Percentiles rank a stretch among this genome's conserved stretches.
Evolutionary conservation across 2,329 filamentous ascomycete genomes (phyloP).

Genomic region (Erysiphe pulchra): DNA sequence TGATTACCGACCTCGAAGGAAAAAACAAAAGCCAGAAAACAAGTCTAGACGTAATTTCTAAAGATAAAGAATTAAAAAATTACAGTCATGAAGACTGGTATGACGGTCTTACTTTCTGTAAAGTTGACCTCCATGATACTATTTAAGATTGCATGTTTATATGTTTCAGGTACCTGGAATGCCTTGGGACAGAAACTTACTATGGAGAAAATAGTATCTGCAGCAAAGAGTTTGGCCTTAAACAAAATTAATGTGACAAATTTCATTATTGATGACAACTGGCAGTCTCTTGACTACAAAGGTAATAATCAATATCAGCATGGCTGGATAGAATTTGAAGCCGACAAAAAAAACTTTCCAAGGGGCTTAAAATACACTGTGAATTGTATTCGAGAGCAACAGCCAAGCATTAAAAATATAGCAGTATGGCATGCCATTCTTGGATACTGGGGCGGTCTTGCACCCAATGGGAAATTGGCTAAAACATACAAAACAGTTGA

Average conservation of each 20-base stretch:
- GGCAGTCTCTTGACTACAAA: slow-evolving; percentile 8
- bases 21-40: too few relatives aligned
- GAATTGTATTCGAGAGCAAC: slow-evolving; percentile 36
- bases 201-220: too few relatives aligned
- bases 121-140: neutral
- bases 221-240: too few relatives aligned
- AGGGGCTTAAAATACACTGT: slow-evolving; percentile 50
- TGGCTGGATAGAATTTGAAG: slow-evolving; percentile 67
- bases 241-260: too few relatives aligned
- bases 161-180: too few relatives aligned
- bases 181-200: too few relatives aligned
- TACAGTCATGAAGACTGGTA: slow-evolving; percentile 68
- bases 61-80: slow-evolving; percentile 21
- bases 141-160: too few relatives aligned
- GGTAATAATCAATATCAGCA: slow-evolving; percentile 25
- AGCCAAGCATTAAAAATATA: slow-evolving; percentile 54
- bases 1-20: too few relatives aligned
- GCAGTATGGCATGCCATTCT: slow-evolving; percentile 84
- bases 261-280: too few relatives aligned
- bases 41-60: slow-evolving; percentile 1
- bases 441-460: slow-evolving; percentile 78
- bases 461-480: slow-evolving; percentile 47
- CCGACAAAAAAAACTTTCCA: slow-evolving; percentile 55
- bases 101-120: slow-evolving; percentile 73
- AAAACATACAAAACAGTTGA: slow-evolving; percentile 51